Conservation (phyloP, 805 yeast genomes). For the Pichia deserticola region DNA sequence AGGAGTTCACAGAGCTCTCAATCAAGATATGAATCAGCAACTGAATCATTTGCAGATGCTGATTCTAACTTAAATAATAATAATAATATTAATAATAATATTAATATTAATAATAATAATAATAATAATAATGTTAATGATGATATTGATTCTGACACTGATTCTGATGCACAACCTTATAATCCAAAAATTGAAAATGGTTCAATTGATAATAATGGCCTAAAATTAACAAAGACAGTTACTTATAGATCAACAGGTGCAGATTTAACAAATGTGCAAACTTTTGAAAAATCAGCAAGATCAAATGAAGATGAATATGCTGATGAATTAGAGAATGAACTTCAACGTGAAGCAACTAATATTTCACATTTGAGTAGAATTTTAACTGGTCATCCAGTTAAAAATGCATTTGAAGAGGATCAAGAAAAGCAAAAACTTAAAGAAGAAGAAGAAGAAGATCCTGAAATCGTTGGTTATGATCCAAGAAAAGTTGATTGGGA, state of each 20-base stretch:
- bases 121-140: neutral
- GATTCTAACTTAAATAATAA: neutral
- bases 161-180: neutral
- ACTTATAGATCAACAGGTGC: neutral
- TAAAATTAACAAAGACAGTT: slow-evolving; percentile 4
- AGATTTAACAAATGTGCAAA: neutral
- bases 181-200: neutral
- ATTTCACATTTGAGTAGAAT: slow-evolving; percentile 16
- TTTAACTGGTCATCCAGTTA: slow-evolving; percentile 5
- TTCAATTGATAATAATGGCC: neutral
- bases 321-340: slow-evolving; percentile 18
- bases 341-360: slow-evolving; percentile 16
- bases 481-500: slow-evolving; percentile 51
- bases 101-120: neutral
- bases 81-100: neutral
- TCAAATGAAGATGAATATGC: slow-evolving; percentile 13
- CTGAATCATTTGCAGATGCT: slow-evolving; percentile 4
- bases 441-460: slow-evolving; percentile 21
- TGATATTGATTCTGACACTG: neutral
- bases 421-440: slow-evolving; percentile 2
- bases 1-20: slow-evolving; percentile 2
- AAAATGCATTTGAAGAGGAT: slow-evolving; percentile 1
- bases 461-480: slow-evolving; percentile 25
- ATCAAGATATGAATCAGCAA: slow-evolving; percentile 8
- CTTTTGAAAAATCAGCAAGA: neutral